These are phyloP conservation scores for Fusarium zealandicum DNA, from an alignment of 2,329 filamentous ascomycete genomes.

Conservation along the genomic window DNA sequence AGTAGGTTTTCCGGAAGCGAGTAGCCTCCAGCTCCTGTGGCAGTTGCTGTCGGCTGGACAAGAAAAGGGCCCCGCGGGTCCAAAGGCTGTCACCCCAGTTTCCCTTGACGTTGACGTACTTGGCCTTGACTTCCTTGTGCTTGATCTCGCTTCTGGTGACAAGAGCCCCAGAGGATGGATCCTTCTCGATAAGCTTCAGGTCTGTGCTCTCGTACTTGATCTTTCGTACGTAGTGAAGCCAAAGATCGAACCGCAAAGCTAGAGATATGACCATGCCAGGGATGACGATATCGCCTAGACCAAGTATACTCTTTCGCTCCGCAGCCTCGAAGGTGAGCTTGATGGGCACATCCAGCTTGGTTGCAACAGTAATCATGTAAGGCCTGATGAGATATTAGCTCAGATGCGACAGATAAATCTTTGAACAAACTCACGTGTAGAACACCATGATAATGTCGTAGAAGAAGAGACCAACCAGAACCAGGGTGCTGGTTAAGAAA, in stretches of 20 bases:
- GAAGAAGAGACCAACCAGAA: slow-evolving; percentile 83
- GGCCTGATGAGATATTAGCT: slow-evolving; percentile 59
- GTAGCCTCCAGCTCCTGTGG: slow-evolving; percentile 49
- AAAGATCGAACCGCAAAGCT: slow-evolving; percentile 90
- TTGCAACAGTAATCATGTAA: slow-evolving; percentile 88
- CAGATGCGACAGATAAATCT: too few species aligned
- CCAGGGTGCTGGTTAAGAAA: slow-evolving; percentile 79
- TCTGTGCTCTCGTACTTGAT: slow-evolving; percentile 56
- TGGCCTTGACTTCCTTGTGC: slow-evolving; percentile 58
- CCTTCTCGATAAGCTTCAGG: slow-evolving; percentile 46
- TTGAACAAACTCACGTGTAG: slow-evolving; percentile 67
- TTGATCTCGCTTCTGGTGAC: slow-evolving; percentile 49
- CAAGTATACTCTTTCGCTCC: slow-evolving; percentile 79
- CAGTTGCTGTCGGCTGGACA: slow-evolving; percentile 34
- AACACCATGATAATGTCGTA: slow-evolving; percentile 97
- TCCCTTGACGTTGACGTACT: slow-evolving; percentile 68
- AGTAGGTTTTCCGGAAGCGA: slow-evolving; percentile 83
- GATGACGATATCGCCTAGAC: slow-evolving; percentile 91
- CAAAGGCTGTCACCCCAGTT: slow-evolving; percentile 87
- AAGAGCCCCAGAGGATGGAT: slow-evolving; percentile 44
- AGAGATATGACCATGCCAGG: slow-evolving; percentile 90
- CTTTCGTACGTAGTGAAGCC: slow-evolving; percentile 78
- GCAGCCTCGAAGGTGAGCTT: slow-evolving; percentile 81
- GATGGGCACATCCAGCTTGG: slow-evolving; percentile 87
- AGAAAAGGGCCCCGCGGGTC: slow-evolving; percentile 55